Conservation (phyloP, 2,329 filamentous ascomycete genomes). For the Colletotrichum sp. region DNA sequence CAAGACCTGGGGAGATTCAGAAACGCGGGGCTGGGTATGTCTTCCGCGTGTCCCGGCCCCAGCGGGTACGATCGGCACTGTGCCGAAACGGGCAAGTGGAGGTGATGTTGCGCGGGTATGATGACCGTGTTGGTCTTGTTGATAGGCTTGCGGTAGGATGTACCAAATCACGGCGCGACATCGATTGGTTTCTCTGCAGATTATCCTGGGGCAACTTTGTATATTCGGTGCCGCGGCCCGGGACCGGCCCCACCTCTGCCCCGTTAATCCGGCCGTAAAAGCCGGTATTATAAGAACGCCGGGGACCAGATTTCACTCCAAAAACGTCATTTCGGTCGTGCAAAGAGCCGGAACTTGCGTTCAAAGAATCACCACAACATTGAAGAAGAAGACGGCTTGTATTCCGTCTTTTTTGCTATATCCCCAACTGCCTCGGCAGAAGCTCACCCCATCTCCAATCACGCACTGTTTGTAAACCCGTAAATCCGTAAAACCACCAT, state of each 20-base stretch:
- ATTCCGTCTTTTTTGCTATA: fast-evolving
- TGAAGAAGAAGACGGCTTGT: fast-evolving
- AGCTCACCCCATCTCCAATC: neutral
- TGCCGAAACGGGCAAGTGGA: neutral
- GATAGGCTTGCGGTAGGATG: too few relatives aligned
- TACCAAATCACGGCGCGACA: neutral
- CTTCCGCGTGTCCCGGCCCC: neutral
- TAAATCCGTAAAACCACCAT: neutral
- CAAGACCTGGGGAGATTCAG: neutral
- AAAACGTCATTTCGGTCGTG: too few relatives aligned
- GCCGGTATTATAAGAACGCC: neutral
- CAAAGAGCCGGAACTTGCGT: too few relatives aligned
- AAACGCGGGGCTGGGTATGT: neutral
- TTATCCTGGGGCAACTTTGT: fast-evolving
- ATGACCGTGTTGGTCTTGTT: too few relatives aligned
- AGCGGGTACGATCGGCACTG: neutral
- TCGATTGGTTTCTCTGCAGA: neutral
- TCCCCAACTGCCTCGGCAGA: neutral
- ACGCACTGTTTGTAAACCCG: neutral
- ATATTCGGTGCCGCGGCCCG: neutral
- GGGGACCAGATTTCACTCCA: too few relatives aligned
- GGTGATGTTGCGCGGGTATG: neutral
- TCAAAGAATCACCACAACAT: too few relatives aligned
- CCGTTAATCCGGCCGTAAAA: neutral
- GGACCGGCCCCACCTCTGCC: neutral